Percentiles rank a stretch among this genome's conserved stretches.
Conservation (phyloP, 768 basidiomycete genomes). For the Naematelia aurantialba region DNA sequence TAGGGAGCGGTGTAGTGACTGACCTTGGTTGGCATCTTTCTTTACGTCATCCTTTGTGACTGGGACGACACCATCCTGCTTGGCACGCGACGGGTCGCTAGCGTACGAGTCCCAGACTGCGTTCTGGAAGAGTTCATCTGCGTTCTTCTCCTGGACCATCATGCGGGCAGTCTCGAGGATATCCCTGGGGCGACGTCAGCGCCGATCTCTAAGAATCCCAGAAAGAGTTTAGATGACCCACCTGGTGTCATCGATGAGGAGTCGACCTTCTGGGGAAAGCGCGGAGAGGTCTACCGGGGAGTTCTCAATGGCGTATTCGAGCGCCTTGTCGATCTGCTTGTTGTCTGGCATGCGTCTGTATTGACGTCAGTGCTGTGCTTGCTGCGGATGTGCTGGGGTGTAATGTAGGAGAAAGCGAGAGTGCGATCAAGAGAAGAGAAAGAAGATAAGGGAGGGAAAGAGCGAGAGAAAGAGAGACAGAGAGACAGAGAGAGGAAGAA, state of each 20-base stretch:
- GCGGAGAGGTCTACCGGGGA: conserved; percentile 62
- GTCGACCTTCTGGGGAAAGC: conserved; percentile 72
- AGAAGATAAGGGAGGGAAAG: too few relatives aligned
- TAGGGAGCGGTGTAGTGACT: conserved; percentile 21
- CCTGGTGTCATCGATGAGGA: conserved; percentile 68
- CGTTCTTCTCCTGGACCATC: conserved; percentile 78
- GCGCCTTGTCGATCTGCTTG: conserved; percentile 67
- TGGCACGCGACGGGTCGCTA: conserved; percentile 53
- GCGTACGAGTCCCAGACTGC: conserved; percentile 64
- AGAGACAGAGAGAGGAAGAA: too few relatives aligned
- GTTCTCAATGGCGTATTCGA: conserved; percentile 63
- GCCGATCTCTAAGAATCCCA: not conserved
- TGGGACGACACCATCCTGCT: conserved; percentile 54
- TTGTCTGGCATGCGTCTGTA: conserved; percentile 74
- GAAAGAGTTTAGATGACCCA: not conserved
- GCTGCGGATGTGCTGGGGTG: not conserved
- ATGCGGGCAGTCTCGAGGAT: conserved; percentile 69
- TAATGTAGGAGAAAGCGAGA: too few relatives aligned
- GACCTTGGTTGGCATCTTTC: conserved; percentile 65
- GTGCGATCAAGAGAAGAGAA: too few relatives aligned
- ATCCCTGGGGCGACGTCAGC: conserved; percentile 52
- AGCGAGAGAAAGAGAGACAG: too few relatives aligned
- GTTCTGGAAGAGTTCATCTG: conserved; percentile 84
- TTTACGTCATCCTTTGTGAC: conserved; percentile 59
- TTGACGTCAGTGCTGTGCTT: conserved; percentile 52